These are phyloP conservation scores for Seiridium cupressi DNA, from an alignment of 2,329 filamentous ascomycete species.

Conservation along the genomic window DNA sequence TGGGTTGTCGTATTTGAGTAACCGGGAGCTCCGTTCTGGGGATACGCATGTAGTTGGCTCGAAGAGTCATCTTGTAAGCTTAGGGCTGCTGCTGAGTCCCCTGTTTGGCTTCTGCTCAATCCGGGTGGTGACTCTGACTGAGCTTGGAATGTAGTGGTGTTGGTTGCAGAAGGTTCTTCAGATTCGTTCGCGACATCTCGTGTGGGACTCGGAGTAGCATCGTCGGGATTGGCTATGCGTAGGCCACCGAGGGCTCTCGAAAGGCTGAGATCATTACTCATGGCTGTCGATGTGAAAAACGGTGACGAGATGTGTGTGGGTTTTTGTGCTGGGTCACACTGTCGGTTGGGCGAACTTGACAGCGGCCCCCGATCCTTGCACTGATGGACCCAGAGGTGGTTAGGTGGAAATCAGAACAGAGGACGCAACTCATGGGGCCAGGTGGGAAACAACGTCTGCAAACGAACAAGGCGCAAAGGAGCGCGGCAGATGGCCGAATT, in stretches of 20 bases:
- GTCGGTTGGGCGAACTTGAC: neutral
- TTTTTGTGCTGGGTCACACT: slow-evolving; percentile 4
- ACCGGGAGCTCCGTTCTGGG: slow-evolving; percentile 19
- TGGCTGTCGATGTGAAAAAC: slow-evolving; percentile 35
- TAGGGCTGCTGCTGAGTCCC: slow-evolving; percentile 18
- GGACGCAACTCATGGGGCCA: neutral
- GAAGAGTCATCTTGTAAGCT: slow-evolving; percentile 19
- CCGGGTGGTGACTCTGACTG: slow-evolving; percentile 16
- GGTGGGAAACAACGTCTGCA: neutral
- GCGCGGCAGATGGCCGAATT: neutral
- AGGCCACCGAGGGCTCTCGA: slow-evolving; percentile 90
- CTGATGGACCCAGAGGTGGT: neutral
- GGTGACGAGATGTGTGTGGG: slow-evolving; percentile 5
- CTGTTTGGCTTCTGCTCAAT: slow-evolving; percentile 17
- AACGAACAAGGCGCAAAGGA: neutral
- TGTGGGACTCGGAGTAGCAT: slow-evolving; percentile 46
- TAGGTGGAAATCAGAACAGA: neutral
- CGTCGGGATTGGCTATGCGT: slow-evolving; percentile 94
- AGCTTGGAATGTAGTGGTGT: slow-evolving; percentile 4
- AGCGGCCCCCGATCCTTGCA: neutral
- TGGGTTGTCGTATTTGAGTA: slow-evolving; percentile 22
- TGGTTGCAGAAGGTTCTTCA: slow-evolving; percentile 18
- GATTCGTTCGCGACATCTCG: slow-evolving; percentile 29
- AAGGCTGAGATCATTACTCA: slow-evolving; percentile 91
- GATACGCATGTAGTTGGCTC: slow-evolving; percentile 19